These are phyloP conservation scores for Phytophthora kernoviae DNA, from an alignment of 352 stramenopile genomes.

Conservation along the genomic window DNA sequence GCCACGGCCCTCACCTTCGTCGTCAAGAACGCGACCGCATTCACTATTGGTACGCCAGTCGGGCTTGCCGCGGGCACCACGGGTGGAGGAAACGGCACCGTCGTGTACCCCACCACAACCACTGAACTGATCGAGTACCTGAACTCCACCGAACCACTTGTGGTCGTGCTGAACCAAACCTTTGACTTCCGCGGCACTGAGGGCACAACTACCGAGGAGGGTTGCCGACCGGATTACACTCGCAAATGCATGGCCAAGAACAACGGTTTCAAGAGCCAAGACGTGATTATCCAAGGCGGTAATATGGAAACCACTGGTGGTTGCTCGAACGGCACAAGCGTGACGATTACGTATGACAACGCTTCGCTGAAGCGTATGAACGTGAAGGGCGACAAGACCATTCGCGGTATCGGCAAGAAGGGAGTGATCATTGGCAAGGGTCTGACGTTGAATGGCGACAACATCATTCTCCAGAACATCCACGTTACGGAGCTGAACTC, in stretches of 20 bases:
- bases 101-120: constrained; percentile 30
- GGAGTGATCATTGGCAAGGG: constrained; percentile 43
- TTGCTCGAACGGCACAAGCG: constrained; percentile 32
- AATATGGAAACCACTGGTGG: constrained; percentile 48
- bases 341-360: constrained; percentile 23
- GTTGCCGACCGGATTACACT: constrained; percentile 33
- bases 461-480: constrained; percentile 47
- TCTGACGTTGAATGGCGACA: constrained; percentile 26
- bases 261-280: constrained; percentile 38
- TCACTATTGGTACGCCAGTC: constrained; percentile 14
- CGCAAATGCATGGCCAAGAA: constrained; percentile 41
- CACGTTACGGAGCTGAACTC: constrained; percentile 48
- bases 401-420: constrained; percentile 34
- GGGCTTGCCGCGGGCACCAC: constrained; percentile 30
- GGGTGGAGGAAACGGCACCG: constrained; percentile 25
- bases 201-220: constrained; percentile 36
- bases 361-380: constrained; percentile 24
- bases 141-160: constrained; percentile 17
- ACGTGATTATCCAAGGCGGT: constrained; percentile 41
- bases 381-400: constrained; percentile 42
- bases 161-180: constrained; percentile 40
- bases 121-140: constrained; percentile 33
- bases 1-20: constrained; percentile 3
- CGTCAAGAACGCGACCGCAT: constrained; percentile 2
- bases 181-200: constrained; percentile 43